Evolutionary conservation across 2,329 filamentous ascomycete genomes (phyloP), one percentile per base, ranked within the genome.

Genomic region (Pezizomycotina sp.): DNA sequence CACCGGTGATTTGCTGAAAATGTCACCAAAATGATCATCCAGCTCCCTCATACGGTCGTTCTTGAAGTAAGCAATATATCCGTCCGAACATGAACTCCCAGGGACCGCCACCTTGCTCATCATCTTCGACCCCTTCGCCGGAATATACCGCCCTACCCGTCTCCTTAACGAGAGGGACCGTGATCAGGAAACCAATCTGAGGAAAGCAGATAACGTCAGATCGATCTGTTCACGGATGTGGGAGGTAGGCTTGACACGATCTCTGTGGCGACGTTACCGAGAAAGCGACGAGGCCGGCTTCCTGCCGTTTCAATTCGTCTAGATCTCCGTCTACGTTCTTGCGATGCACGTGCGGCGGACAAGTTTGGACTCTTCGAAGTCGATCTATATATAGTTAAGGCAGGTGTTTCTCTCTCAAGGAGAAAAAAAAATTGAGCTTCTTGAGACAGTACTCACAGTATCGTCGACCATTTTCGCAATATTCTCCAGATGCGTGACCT

Each of bases 101-200:
- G 0, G 58, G 57, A 37, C 73, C 72, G 10, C 64, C 61, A 1
- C 60, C 53, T 3, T 61, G 54, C 0, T 64, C 62, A 39, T 68
- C 61, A 1, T 79, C 79, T 47, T 71, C 65, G 47, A 76, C 84
- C 7, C 68, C 60, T 0, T 69, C 67, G 14, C 41, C 41, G 4
- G 41, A 36, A 14, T 44, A 44, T 15, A 44, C 10, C 3, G 41
- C 25, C 7, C 20, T 22, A 6, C 36, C 29, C 41, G 7, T 30
- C 15, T 12, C 33, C 32, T 13, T 38, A 47, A 82, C 69, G 3
- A 74, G 56, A 2, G 67, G 66, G 10, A 92, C 73, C 0, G 77
- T 73, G 2, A 83, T 78, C 23, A 93, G 67, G 53, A 93, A 98
- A 0, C 89, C 89, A 23, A 93, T 69, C 51, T 92, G 83, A 0